A percentile compares a stretch with the other conserved stretches of the same genome.
phyloP scores from a whole-genome alignment of 495 filamentous ascomycete species.

The Physcia stellaris region DNA sequence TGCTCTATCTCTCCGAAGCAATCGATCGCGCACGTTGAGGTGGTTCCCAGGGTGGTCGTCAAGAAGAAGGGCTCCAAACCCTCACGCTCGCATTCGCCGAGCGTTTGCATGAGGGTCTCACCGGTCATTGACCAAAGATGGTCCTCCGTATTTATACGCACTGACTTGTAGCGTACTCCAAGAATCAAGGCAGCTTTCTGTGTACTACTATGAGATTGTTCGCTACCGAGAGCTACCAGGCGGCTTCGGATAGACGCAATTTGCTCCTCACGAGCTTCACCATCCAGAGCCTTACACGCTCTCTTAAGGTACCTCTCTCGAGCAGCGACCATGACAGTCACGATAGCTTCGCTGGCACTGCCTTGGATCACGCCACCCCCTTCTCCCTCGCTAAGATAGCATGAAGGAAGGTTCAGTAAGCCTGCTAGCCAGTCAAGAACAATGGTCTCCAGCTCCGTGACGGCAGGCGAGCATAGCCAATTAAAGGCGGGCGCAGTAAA shows the following conservation, averaged over 20 bases:
- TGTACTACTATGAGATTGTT: conserved; percentile 67
- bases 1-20: conserved; percentile 57
- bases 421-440: conserved; percentile 86
- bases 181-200: conserved; percentile 81
- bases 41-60: conserved; percentile 77
- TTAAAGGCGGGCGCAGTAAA: conserved; percentile 91
- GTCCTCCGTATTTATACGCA: conserved; percentile 44
- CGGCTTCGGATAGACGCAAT: conserved; percentile 50
- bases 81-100: conserved; percentile 45
- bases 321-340: conserved; percentile 78
- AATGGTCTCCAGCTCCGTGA: conserved; percentile 93
- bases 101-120: conserved; percentile 36
- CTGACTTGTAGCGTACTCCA: conserved; percentile 60
- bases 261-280: conserved; percentile 46
- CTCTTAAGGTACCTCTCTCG: conserved; percentile 52
- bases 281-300: conserved; percentile 35
- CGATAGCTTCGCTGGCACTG: conserved; percentile 78
- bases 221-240: conserved; percentile 71
- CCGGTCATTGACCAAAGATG: conserved; percentile 65
- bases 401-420: conserved; percentile 55
- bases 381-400: conserved; percentile 62
- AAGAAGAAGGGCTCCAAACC: conserved; percentile 76
- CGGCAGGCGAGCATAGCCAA: conserved; percentile 88
- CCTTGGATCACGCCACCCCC: conserved; percentile 94
- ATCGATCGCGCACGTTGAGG: conserved; percentile 78